Percentiles rank a stretch among this genome's conserved stretches.
Evolutionary conservation across 1,139 yeast genomes (phyloP).

Genomic region (Protomyces inouyei): DNA sequence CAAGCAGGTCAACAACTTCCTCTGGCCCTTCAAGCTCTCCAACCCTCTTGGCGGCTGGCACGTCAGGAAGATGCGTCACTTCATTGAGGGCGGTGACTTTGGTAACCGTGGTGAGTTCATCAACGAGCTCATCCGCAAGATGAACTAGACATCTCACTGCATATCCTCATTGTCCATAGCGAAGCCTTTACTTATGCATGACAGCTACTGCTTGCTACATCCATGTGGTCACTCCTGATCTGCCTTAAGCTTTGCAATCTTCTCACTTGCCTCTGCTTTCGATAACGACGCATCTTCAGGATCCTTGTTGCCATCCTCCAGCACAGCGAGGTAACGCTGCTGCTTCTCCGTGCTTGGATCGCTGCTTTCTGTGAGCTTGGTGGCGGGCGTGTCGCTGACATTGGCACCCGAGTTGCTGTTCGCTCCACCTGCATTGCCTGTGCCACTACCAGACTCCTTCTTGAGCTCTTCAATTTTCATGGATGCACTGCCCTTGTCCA

Average conservation of each 20-base stretch:
- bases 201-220: neutral
- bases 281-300: slow-evolving; percentile 5
- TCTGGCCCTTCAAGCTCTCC: slow-evolving; percentile 99
- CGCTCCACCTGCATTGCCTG: slow-evolving; percentile 1
- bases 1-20: slow-evolving; percentile 99
- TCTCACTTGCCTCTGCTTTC: slow-evolving; percentile 25
- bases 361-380: neutral
- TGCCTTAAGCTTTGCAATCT: slow-evolving; percentile 22
- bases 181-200: neutral
- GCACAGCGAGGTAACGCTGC: slow-evolving; percentile 17
- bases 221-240: neutral
- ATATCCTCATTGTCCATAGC: neutral
- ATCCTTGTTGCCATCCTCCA: slow-evolving; percentile 15
- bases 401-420: neutral
- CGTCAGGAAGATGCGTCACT: slow-evolving; percentile 96
- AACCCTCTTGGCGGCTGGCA: slow-evolving; percentile 99
- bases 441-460: neutral
- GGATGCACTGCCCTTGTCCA: slow-evolving; percentile 19
- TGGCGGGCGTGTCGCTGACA: neutral
- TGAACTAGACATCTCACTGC: slow-evolving; percentile 56
- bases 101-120: slow-evolving; percentile 99
- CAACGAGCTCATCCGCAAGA: slow-evolving; percentile 95
- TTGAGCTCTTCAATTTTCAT: slow-evolving; percentile 20
- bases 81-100: slow-evolving; percentile 99
- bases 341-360: neutral